phyloP scores from a whole-genome alignment of 306 rosid genomes.

The Macrotyloma uniflorum region DNA sequence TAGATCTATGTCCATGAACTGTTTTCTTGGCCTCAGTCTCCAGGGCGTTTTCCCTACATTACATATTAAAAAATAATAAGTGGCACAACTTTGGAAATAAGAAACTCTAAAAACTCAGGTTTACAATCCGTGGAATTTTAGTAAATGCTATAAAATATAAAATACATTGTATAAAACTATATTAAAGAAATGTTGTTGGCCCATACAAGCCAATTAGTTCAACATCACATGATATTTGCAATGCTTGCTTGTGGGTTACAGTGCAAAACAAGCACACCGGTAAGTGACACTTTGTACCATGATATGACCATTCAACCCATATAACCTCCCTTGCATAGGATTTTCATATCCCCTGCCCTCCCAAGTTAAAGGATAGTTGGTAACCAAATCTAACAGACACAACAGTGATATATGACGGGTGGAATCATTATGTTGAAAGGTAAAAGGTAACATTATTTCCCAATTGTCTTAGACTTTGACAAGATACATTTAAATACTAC shows the following conservation, averaged over 20 bases:
- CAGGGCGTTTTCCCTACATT: conserved; percentile 66
- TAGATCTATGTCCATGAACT: conserved; percentile 50
- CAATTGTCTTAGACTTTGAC: conserved; percentile 15
- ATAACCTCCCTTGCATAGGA: background rate
- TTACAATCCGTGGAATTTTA: conserved; percentile 2
- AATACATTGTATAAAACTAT: conserved; percentile 5
- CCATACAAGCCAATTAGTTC: background rate
- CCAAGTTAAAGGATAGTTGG: conserved; percentile 5
- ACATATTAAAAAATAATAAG: conserved; percentile 40
- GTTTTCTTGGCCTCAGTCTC: conserved; percentile 47
- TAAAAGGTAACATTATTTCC: background rate
- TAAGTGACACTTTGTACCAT: background rate
- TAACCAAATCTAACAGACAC: conserved; percentile 21
- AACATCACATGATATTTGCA: background rate
- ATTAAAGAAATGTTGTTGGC: conserved; percentile 13
- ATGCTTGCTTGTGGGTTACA: background rate
- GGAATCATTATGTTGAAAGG: too few relatives aligned
- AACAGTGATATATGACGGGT: conserved; percentile 17
- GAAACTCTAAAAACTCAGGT: conserved; percentile 16
- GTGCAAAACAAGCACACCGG: conserved; percentile 15
- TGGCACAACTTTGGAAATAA: conserved; percentile 5
- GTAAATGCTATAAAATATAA: background rate
- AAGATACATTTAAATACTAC: conserved; percentile 4
- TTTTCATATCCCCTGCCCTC: background rate
- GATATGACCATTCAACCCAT: background rate